Percentiles rank a stretch among this genome's conserved stretches.
Conservation (phyloP, 176 grass and related monocot genomes). For the Raddia distichophylla region DNA sequence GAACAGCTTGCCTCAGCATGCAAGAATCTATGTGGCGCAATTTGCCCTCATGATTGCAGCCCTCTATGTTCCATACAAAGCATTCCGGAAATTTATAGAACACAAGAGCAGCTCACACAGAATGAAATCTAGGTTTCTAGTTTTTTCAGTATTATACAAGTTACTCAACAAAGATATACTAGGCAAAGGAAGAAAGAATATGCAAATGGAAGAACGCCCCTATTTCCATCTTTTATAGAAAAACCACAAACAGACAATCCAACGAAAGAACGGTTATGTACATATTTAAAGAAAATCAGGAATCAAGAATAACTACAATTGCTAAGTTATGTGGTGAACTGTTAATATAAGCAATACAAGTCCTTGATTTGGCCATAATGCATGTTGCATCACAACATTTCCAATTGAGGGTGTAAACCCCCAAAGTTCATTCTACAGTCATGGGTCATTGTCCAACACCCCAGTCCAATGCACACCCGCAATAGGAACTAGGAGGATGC, state of each 20-base stretch:
- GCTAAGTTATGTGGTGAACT: neutral
- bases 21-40: neutral
- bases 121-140: neutral
- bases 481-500: neutral
- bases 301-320: neutral
- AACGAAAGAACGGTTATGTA: too few relatives aligned
- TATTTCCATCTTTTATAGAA: too few relatives aligned
- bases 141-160: slow-evolving; percentile 2
- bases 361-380: neutral
- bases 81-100: neutral
- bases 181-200: neutral
- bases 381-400: neutral
- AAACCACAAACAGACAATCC: too few relatives aligned
- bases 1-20: neutral
- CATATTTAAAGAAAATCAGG: neutral
- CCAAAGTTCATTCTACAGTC: neutral
- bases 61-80: neutral
- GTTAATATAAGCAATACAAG: neutral
- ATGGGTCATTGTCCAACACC: neutral
- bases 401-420: neutral
- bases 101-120: neutral
- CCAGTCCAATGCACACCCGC: neutral
- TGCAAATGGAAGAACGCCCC: too few relatives aligned
- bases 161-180: slow-evolving; percentile 15
- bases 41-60: neutral